These are phyloP conservation scores for Candida gorgasii DNA, from an alignment of 805 yeast species.

Conservation along the genomic window DNA sequence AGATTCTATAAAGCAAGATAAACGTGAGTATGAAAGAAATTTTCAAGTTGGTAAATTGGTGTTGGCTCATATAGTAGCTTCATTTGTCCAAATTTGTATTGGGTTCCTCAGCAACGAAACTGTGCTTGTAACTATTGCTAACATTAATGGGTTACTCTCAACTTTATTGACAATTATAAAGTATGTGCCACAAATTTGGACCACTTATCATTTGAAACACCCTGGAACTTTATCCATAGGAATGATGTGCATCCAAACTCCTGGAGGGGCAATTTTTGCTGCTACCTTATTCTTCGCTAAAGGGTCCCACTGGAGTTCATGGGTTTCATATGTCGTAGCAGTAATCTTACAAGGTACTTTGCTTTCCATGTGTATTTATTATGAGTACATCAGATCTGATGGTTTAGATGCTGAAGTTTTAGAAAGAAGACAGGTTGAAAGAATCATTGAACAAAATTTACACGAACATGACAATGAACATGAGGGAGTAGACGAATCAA, in stretches of 20 bases:
- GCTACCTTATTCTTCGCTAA: conserved; percentile 67
- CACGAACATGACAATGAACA: conserved; percentile 1
- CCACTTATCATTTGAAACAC: conserved; percentile 68
- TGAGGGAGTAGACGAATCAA: no score
- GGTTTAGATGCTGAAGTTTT: conserved; percentile 15
- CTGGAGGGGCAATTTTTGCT: conserved; percentile 85
- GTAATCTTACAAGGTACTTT: conserved; percentile 66
- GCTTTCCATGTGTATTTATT: conserved; percentile 61
- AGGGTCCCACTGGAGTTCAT: conserved; percentile 83
- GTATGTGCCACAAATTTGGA: conserved; percentile 76
- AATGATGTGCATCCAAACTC: conserved; percentile 86
- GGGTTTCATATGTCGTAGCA: conserved; percentile 78
- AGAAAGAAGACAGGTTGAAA: conserved; percentile 31
- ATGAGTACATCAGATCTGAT: conserved; percentile 29
- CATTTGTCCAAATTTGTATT: conserved; percentile 35
- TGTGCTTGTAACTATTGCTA: conserved; percentile 46
- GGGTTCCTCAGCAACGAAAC: conserved; percentile 26
- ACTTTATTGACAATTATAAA: conserved; percentile 66
- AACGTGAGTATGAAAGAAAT: conserved; percentile 44
- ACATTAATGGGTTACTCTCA: conserved; percentile 63
- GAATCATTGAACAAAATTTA: conserved; percentile 29
- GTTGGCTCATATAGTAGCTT: conserved; percentile 33
- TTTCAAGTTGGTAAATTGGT: conserved; percentile 43
- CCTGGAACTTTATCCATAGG: conserved; percentile 78
- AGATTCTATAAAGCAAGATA: conserved; percentile 48